Evolutionary conservation across 2,329 filamentous ascomycete genomes (phyloP).

Genomic region (Xylaria arbuscula): DNA sequence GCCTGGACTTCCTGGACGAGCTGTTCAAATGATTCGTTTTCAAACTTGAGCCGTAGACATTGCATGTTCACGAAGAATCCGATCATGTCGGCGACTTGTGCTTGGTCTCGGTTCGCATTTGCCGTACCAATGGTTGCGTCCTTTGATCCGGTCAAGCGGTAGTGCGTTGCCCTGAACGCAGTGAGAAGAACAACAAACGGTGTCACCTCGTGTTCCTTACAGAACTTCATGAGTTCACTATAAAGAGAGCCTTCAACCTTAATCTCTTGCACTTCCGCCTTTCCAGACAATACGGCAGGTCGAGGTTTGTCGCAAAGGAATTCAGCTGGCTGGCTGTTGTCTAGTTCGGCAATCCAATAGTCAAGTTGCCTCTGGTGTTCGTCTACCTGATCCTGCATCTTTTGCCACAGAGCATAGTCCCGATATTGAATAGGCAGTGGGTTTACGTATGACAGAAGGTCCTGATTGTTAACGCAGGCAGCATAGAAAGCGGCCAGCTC

Average conservation of each 20-base stretch:
- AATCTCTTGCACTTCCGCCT: not conserved
- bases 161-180: slow-evolving; percentile 26
- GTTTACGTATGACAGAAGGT: slow-evolving; percentile 5
- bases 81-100: slow-evolving; percentile 12
- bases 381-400: slow-evolving; percentile 1
- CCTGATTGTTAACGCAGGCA: slow-evolving; percentile 3
- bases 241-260: not conserved
- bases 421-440: slow-evolving; percentile 17
- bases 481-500: slow-evolving; percentile 8
- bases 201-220: slow-evolving; percentile 8
- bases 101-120: slow-evolving; percentile 19
- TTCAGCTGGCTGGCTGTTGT: slow-evolving; percentile 19
- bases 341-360: slow-evolving; percentile 18
- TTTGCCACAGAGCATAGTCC: slow-evolving; percentile 19
- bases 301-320: slow-evolving; percentile 13
- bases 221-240: slow-evolving; percentile 9
- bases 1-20: slow-evolving; percentile 20
- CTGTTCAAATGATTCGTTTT: slow-evolving; percentile 21
- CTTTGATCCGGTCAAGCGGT: slow-evolving; percentile 19
- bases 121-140: slow-evolving; percentile 25
- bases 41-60: slow-evolving; percentile 14
- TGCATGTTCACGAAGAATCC: slow-evolving; percentile 25
- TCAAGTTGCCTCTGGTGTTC: slow-evolving; percentile 19
- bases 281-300: slow-evolving; percentile 14
- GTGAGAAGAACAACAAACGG: slow-evolving; percentile 22